Base-by-base conservation (phyloP, 495 filamentous ascomycete genomes). In the Neurospora tetrasperma region DNA sequence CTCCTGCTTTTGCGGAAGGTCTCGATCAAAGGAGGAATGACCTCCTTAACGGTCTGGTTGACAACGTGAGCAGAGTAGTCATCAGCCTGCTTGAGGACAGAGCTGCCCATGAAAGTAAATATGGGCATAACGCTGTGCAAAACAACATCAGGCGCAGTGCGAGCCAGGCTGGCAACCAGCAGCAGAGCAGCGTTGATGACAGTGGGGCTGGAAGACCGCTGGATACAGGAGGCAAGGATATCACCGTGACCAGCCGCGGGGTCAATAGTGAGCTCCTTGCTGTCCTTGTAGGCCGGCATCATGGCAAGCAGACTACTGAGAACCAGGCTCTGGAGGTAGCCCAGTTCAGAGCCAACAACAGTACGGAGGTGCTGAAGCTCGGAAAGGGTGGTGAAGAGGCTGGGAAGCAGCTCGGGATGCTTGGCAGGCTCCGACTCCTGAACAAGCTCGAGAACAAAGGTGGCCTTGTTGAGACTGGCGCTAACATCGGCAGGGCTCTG, bases 51-150 rank as follows among this genome's bases (percentile, higher is more conserved):
- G 1, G 95, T 98, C 79, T 92, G 89, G 71, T 91, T 92, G 73
- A 98, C 93, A 38, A 98, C 94, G 77, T 96, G 91, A 5, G 93
- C 94, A 6, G 96, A 98, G 81, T 96, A 98, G 48, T 98, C 94
- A 77, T 99, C 96, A 74, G 93, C 91, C 82, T 96, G 94, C 41
- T 91, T 89, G 27, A 99, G 87, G 11, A 97, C 89, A 38, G 91
- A 95, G 40, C 90, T 89, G 44, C 94, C 92, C 93, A 98, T 97
- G 81, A 97, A 98, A 0, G 96, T 98, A 82, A 99, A 99, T 43
- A 99, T 94, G 7, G 96, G 96, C 96, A 99, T 98, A 70, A 99
- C 92, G 73, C 93, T 97, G 79, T 99, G 94, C 70, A 98, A 86
- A 11, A 99, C 92, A 31, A 94, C 82, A 77, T 97, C 93, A 1